Evolutionary conservation across 257 asterid species (phyloP), one percentile per base, ranked within the genome.

Genomic region (Coffea canephora): DNA sequence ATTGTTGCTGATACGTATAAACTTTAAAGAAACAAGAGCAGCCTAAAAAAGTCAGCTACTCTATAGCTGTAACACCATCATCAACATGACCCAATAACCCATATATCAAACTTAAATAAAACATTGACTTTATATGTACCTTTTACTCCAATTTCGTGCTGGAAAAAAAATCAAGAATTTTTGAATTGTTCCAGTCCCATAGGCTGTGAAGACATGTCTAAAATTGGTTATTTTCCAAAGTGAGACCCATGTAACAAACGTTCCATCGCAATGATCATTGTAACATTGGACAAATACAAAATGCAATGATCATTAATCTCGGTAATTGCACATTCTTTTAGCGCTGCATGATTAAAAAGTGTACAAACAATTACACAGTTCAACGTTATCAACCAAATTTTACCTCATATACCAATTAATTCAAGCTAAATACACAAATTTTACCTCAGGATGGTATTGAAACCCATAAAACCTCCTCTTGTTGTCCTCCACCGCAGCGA

Each of bases 401-500:
- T 31, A 31, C 31, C 31, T 31, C 31, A 31, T 34, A 41, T 39
- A 7, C 43, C 48, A 54, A 4, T 3, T 23, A 74, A 52, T 11
- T 71, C 1, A 46, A 27, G 73, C 16, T 4, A 67, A 49, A 73
- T 57, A 19, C 0, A 11, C 34, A 21, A 74, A 23, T 39, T 74
- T 72, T 84, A 89, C 99, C 98, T 96, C 99, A 5, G 99, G 99
- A 87, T 96, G 99, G 86, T 94, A 96, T 89, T 96, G 99, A 86
- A 96, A 83, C n/a, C 99, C 99, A 77, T 91, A 94, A 77, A 94
- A 85, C 84, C 89, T 76, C 88, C 83, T 92, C 71, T 31, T 84
- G 36, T 72, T 84, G 84, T 91, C 86, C 89, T 90, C 94, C 49
- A 94, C 83, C 1, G 96, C 98, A 4, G 98, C 99, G 48, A 96